phyloP scores from a whole-genome alignment of 108 stramenopile species.

The Nitzschia putrida region DNA sequence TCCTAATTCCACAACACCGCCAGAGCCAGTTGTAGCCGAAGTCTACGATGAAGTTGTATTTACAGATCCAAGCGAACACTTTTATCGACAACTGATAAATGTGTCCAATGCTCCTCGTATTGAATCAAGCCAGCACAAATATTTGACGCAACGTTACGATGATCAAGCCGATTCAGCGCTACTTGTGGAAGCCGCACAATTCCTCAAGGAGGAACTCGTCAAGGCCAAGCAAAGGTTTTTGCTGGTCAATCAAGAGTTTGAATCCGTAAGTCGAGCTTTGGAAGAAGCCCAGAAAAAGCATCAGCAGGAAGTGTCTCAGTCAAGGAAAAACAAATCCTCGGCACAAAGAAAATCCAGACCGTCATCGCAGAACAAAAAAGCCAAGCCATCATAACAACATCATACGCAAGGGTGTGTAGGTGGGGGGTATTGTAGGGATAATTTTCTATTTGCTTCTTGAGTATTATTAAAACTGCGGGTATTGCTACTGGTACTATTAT shows the following conservation, averaged over 20 bases:
- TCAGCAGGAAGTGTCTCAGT: not conserved
- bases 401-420: too few species aligned
- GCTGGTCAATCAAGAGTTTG: slow-evolving; percentile 41
- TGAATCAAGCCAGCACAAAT: slow-evolving; percentile 45
- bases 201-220: slow-evolving; percentile 64
- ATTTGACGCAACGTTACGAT: slow-evolving; percentile 44
- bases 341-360: slow-evolving; percentile 12
- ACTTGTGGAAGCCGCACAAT: slow-evolving; percentile 65
- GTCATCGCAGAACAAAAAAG: slow-evolving; percentile 19
- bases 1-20: not conserved
- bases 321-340: slow-evolving; percentile 4
- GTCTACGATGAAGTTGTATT: slow-evolving; percentile 97
- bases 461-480: too few species aligned
- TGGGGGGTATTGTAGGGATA: too few species aligned
- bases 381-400: slow-evolving; percentile 18
- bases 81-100: slow-evolving; percentile 59
- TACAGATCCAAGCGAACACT: slow-evolving; percentile 77
- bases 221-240: slow-evolving; percentile 67
- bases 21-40: slow-evolving; percentile 88
- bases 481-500: not conserved
- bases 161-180: slow-evolving; percentile 65
- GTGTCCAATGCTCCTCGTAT: slow-evolving; percentile 36
- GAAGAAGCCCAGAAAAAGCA: slow-evolving; percentile 25
- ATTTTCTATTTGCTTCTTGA: too few species aligned
- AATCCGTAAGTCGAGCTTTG: slow-evolving; percentile 49